Base-by-base conservation (phyloP, 305 asterid genomes). In the Stenogyne calaminthoides region DNA sequence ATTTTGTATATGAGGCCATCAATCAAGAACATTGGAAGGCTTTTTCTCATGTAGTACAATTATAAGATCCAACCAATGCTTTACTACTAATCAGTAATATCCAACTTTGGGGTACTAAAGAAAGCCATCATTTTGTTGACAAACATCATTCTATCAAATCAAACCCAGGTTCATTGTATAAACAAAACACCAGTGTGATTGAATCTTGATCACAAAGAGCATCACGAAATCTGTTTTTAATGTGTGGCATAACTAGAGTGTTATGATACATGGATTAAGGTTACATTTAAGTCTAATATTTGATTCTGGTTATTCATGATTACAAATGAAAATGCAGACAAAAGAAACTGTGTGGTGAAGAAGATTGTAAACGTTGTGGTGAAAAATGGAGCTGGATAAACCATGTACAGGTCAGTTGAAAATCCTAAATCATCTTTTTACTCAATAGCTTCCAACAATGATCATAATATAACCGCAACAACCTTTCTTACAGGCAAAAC, bases 271-370 rank as follows among this genome's bases (percentile, higher is more conserved):
- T 15, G 57, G 57, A n/a, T 10, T 62, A 67, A 12, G 51, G 11
- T 42, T 10, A 42, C 12, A 44, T 44, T 44, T 44, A 44, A 44
- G 52, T 5, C 8, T 14, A 46, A 67, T 16, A 25, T 16, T 44
- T 22, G 34, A 39, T 67, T 79, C 49, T 64, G 78, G 36, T 71
- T 64, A 36, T 36, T 47, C 9, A 12, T 64, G 25, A 57, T 46
- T 64, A 52, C 5, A 15, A 3, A 18, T 46, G 56, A 46, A 5
- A 20, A 67, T 77, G 58, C 86, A 92, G 97, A 85, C 96, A 87
- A 81, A 88, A 92, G 91, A 88, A 88, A 80, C 80, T 90, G 58
- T 92, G 97, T 37, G 97, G 97, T 74, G 98, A 92, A 83, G 96
- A 90, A 73, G 96, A 85, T 58, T 92, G 98, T 66, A 85, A 84